Base-by-base conservation (phyloP, 164 flowering plant species). In the Cinnamomum chago region DNA sequence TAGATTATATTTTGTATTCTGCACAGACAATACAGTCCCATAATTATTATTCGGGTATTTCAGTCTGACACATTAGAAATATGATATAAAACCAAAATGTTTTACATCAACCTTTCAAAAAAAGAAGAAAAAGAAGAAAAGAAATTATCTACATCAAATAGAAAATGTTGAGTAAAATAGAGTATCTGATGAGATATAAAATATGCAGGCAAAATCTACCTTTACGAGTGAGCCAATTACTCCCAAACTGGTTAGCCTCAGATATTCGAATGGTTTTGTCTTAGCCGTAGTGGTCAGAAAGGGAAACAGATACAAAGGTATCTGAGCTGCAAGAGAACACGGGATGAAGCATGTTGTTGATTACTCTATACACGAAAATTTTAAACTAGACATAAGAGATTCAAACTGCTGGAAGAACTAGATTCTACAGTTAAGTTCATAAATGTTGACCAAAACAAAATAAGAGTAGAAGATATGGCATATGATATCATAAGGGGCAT, bases 161-260 rank as follows among this genome's bases (percentile, higher is more conserved):
- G 60, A 55, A 55, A 55, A 55, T 55, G n/a, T 15, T 55, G 18
- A 20, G 60, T 40, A 55, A 55, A 15, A 55, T 55, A 55, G n/a
- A 55, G 13, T 40, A 55, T 3, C n/a, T 17, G n/a, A 55, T 3
- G 20, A 15, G 60, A 55, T 17, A 67, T 15, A 67, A 15, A 67
- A 17, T 30, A 25, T 67, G 47, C 2, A 7, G 28, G 47, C 2
- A 67, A 14, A 15, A 66, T 50, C 20, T 88, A 95, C 99, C 99
- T 93, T 95, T 72, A 95, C 98, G 51, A 95, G 83, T 40, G 98
- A 95, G 76, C 99, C 99, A 80, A 95, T 93, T 69, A 95, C 99
- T 78, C 99, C 99, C 76, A 95, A 80, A 82, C 97, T 92, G 51
- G 99, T 92, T 68, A 95, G 97, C 81, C 99, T 85, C 87, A 95